These are phyloP conservation scores for Arthrinium phaeospermum DNA, from an alignment of 2,329 filamentous ascomycete genomes.

Conservation along the genomic window DNA sequence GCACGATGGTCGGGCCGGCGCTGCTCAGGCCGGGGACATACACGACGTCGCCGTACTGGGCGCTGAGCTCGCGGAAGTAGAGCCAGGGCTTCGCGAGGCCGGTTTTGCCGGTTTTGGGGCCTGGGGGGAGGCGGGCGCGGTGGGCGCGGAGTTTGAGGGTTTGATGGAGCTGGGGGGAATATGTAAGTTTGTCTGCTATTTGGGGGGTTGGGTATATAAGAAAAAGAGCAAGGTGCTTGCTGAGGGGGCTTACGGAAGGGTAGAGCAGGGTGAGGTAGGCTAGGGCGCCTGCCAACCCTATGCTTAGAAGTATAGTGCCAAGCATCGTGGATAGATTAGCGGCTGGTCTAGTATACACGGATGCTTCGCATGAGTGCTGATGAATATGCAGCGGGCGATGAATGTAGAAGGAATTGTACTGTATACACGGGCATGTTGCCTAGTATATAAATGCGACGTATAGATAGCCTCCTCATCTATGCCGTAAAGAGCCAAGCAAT, in stretches of 20 bases:
- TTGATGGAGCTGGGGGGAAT: conserved; percentile 41
- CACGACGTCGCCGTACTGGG: conserved; percentile 48
- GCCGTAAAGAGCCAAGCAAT: background rate
- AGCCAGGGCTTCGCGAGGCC: conserved; percentile 48
- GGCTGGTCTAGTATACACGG: background rate
- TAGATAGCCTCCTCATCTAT: background rate
- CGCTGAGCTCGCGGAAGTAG: conserved; percentile 47
- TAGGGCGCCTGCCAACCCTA: conserved; percentile 28
- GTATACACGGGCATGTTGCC: too few species aligned
- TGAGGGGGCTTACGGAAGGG: conserved; percentile 32
- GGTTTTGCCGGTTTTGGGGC: conserved; percentile 43
- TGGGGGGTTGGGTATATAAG: background rate
- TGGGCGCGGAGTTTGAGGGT: conserved; percentile 46
- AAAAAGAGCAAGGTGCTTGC: too few species aligned
- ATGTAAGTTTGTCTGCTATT: background rate
- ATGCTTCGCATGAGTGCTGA: background rate
- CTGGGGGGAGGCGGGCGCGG: conserved; percentile 45
- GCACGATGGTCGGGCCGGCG: conserved; percentile 48
- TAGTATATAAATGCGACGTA: background rate
- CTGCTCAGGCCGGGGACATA: conserved; percentile 40
- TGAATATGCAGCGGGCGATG: background rate
- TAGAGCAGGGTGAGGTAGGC: conserved; percentile 35
- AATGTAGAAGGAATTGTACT: background rate
- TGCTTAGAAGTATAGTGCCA: conserved; percentile 27
- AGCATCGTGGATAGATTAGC: conserved; percentile 23